Evolutionary conservation across 2,329 filamentous ascomycete species (phyloP), one percentile per base, ranked within the genome.

Genomic region (Pseudocercospora crystallina): DNA sequence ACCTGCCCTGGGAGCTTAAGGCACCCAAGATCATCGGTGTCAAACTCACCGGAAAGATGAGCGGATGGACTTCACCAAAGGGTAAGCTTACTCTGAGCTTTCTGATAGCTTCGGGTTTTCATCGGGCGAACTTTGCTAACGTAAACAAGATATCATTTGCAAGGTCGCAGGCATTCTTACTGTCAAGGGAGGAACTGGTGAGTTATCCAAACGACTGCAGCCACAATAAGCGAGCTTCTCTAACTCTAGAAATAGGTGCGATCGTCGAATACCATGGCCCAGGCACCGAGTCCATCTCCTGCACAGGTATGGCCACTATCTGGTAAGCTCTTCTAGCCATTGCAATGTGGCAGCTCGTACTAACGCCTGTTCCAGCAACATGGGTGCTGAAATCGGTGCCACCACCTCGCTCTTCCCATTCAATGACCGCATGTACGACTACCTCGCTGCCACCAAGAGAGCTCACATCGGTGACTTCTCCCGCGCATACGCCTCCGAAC

Each of bases 401-500:
- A 97, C 92, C 14, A 96, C 92, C 47, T 95, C 90, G 12, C 69
- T 97, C 38, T 99, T 99, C 86, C 90, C 91, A 63, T 99, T 95
- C 85, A 96, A 95, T 78, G 89, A 96, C 73, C 84, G 88, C 70
- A 96, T 96, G 91, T 89, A 96, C 80, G 88, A 96, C 71, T 99
- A 97, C 79, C 84, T 99, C 37, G 79, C 78, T 38, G 89, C 90
- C 36, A 99, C 94, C 64, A 96, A 95, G 82, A 88, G 94, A 68
- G 79, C 82, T 69, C 82, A 86, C 12, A 96, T 99, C 64, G 94
- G 89, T 67, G 90, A 97, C 71, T 96, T 91, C 70, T 83, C 94
- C 47, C 86, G 89, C 61, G 69, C 78, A 33, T 97, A 96, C 72
- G 87, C 89, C 63, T 80, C 89, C 65, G 90, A 95, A 66, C 87